Evolutionary conservation across 208 protist genomes (phyloP).

Genomic region (Acanthamoeba healyi): DNA sequence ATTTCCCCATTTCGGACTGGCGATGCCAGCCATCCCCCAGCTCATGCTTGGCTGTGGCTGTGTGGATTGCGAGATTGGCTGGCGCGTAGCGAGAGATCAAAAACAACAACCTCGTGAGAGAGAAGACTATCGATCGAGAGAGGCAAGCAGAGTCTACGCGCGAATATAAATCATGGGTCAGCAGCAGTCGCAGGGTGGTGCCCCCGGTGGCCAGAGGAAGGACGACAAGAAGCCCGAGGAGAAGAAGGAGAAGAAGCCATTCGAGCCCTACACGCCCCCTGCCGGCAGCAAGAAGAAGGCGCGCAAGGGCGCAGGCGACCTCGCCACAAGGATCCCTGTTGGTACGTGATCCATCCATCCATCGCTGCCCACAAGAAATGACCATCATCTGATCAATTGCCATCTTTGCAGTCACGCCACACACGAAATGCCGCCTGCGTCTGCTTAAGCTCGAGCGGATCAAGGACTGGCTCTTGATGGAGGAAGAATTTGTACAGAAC

Average conservation of each 20-base stretch:
- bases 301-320: slow-evolving; percentile 32
- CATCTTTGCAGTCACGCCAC: slow-evolving; percentile 93
- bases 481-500: slow-evolving; percentile 99
- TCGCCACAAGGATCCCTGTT: slow-evolving; percentile 14
- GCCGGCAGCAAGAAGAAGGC: slow-evolving; percentile 22
- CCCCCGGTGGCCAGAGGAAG: slow-evolving; percentile 9
- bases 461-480: slow-evolving; percentile 99
- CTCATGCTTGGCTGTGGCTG: slow-evolving; percentile 34
- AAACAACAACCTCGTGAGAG: background rate
- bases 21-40: background rate
- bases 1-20: background rate
- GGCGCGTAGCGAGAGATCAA: no score
- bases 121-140: background rate
- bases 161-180: slow-evolving; percentile 40
- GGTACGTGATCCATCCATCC: background rate
- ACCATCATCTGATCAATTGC: background rate
- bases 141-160: background rate
- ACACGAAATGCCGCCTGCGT: slow-evolving; percentile 97
- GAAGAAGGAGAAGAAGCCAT: slow-evolving; percentile 62
- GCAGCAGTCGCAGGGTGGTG: slow-evolving; percentile 62
- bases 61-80: no score
- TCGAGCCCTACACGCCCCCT: slow-evolving; percentile 51
- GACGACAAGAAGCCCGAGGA: slow-evolving; percentile 63
- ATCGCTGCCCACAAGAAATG: no score
- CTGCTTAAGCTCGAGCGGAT: slow-evolving; percentile 98